A percentile compares a stretch with the other conserved stretches of the same genome.
These are phyloP conservation scores for Mycena maculata DNA, from an alignment of 768 basidiomycete species.

Conservation along the genomic window DNA sequence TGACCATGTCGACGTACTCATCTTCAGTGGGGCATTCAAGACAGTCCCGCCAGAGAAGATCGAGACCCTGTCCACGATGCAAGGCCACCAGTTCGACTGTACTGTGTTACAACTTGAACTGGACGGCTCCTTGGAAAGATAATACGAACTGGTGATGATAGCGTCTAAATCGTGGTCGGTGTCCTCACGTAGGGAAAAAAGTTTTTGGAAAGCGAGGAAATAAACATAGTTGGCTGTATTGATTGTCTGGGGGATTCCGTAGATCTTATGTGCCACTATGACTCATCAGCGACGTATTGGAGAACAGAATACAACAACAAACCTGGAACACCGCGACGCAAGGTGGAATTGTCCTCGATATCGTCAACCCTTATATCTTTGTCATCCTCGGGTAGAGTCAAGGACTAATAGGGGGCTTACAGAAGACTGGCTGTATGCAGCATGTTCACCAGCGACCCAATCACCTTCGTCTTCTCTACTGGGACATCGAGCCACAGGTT, in stretches of 20 bases:
- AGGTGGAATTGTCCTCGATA: slow-evolving; percentile 90
- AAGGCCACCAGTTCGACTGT: slow-evolving; percentile 77
- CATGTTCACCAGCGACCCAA: slow-evolving; percentile 89
- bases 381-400: neutral
- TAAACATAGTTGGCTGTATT: slow-evolving; percentile 97
- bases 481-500: slow-evolving; percentile 92
- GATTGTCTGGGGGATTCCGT: slow-evolving; percentile 94
- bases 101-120: no score
- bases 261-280: slow-evolving; percentile 43
- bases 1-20: slow-evolving; percentile 95
- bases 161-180: slow-evolving; percentile 64
- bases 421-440: slow-evolving; percentile 92
- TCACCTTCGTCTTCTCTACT: slow-evolving; percentile 73
- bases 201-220: slow-evolving; percentile 89
- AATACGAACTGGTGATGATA: slow-evolving; percentile 72
- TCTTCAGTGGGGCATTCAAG: slow-evolving; percentile 92
- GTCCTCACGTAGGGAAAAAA: slow-evolving; percentile 55
- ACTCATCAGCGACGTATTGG: neutral
- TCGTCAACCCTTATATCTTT: slow-evolving; percentile 79
- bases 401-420: no score
- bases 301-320: neutral
- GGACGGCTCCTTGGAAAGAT: no score
- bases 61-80: slow-evolving; percentile 94
- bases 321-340: slow-evolving; percentile 88
- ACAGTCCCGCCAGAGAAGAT: slow-evolving; percentile 93